Evolutionary conservation across 352 stramenopile species (phyloP).

Genomic region (Plasmopara halstedii): DNA sequence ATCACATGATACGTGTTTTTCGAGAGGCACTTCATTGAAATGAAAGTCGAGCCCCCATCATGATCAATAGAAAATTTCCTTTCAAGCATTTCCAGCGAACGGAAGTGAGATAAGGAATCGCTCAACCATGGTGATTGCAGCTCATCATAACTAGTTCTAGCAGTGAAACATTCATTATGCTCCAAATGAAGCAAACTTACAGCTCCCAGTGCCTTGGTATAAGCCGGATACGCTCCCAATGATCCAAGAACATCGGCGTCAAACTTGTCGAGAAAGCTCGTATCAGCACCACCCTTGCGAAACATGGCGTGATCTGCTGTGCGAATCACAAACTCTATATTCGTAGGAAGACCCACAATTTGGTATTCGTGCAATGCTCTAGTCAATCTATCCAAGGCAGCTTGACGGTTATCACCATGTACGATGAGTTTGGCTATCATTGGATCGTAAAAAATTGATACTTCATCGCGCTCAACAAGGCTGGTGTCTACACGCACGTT

Average conservation of each 20-base stretch:
- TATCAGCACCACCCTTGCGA: constrained; percentile 85
- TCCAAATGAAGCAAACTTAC: constrained; percentile 70
- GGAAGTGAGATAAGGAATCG: constrained; percentile 45
- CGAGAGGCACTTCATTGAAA: constrained; percentile 36
- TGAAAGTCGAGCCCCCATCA: constrained; percentile 28
- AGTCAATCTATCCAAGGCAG: constrained; percentile 80
- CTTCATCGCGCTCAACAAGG: constrained; percentile 81
- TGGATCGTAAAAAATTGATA: constrained; percentile 92
- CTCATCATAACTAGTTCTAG: constrained; percentile 33
- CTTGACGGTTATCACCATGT: constrained; percentile 76
- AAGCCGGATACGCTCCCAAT: constrained; percentile 36
- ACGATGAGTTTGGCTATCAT: constrained; percentile 94
- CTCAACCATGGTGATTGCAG: constrained; percentile 54
- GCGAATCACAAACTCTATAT: constrained; percentile 91
- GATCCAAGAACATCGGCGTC: constrained; percentile 73
- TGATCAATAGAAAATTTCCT: constrained; percentile 44
- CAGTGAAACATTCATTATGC: constrained; percentile 28
- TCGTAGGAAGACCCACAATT: constrained; percentile 89
- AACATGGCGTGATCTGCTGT: constrained; percentile 87
- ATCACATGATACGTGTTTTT: constrained; percentile 37
- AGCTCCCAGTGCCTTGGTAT: constrained; percentile 67
- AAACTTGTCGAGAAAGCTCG: constrained; percentile 91
- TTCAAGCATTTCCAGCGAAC: constrained; percentile 47
- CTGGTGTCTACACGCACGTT: constrained; percentile 86
- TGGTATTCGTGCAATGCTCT: constrained; percentile 87